Evolutionary conservation across 2,329 filamentous ascomycete genomes (phyloP), one percentile per base, ranked within the genome.

Genomic region (Penicillium sp.): DNA sequence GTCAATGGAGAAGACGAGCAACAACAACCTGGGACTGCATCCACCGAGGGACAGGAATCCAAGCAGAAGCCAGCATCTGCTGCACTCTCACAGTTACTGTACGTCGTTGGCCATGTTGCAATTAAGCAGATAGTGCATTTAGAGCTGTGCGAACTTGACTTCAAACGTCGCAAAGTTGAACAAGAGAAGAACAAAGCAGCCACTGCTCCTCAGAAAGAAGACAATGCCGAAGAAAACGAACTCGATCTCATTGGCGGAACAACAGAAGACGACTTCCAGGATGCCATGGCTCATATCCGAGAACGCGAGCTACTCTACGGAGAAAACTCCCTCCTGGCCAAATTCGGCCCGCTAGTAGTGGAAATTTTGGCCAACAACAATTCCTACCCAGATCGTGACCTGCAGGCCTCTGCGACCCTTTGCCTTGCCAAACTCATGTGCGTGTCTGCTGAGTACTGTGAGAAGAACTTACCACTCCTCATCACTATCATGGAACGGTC

Each of bases 121-220:
- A 94, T 99, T 70, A 99, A 99, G 77, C 95, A 99, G 71, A 99
- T 99, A 65, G 95, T 99, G 0, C 94, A 99, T 71, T 84, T 99
- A 11, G 94, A 99, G 67, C 82, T 97, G n/a, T 96, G 92, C 71
- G 94, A 99, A 70, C 85, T 94, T 47, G 94, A 99, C 73, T 99
- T 99, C 75, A 99, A 99, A 79, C 89, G 93, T 51, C 85, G 93
- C 62, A 99, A 99, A 79, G 71, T 71, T 8, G 77, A 78, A 73
- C 71, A 77, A 67, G 70, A 79, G 71, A 76, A 80, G 72, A 78
- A 73, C 47, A 78, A 79, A 65, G 72, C 63, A 36, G 73, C 75
- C 49, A 66, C 74, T 60, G 77, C 75, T 33, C 69, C 73, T 5
- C 75, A 80, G 56, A 77, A 78, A 53, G 75, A 79, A 53, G 80